Percentiles rank a stretch among this genome's conserved stretches.
Conservation (phyloP, 805 yeast genomes). For the Candida loeiensis region DNA sequence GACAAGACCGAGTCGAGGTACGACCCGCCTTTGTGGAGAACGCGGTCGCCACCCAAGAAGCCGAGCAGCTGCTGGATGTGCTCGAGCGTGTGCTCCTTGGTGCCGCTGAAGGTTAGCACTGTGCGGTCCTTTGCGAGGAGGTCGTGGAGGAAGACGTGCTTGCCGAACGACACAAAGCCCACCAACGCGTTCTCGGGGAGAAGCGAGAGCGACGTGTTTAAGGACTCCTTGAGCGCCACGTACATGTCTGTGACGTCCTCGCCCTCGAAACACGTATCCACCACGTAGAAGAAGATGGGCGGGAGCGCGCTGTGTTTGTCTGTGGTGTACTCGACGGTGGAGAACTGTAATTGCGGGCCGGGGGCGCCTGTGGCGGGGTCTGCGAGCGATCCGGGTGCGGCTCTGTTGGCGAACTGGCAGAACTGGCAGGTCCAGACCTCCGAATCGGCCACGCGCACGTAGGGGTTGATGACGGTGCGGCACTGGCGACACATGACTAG, state of each 20-base stretch:
- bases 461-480: slow-evolving; percentile 53
- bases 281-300: slow-evolving; percentile 50
- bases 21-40: slow-evolving; percentile 9
- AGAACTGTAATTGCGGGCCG: slow-evolving; percentile 34
- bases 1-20: slow-evolving; percentile 13
- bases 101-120: slow-evolving; percentile 51
- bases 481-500: slow-evolving; percentile 51
- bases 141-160: slow-evolving; percentile 57
- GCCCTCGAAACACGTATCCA: slow-evolving; percentile 52
- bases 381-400: slow-evolving; percentile 2
- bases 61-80: slow-evolving; percentile 48
- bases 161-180: slow-evolving; percentile 59
- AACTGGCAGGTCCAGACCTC: slow-evolving; percentile 43
- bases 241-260: slow-evolving; percentile 46
- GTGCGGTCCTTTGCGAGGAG: slow-evolving; percentile 27
- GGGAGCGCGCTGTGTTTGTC: slow-evolving; percentile 39
- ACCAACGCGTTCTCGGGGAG: slow-evolving; percentile 55
- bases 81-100: slow-evolving; percentile 46
- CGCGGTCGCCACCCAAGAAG: slow-evolving; percentile 27
- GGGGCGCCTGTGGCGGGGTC: slow-evolving; percentile 18
- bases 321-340: slow-evolving; percentile 52
- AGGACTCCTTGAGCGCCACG: slow-evolving; percentile 47
- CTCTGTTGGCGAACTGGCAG: slow-evolving; percentile 47
- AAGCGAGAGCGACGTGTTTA: slow-evolving; percentile 42
- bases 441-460: slow-evolving; percentile 43